These are phyloP conservation scores for Uronychia setigera DNA, from an alignment of 73 alveolate species.

Conservation along the genomic window DNA sequence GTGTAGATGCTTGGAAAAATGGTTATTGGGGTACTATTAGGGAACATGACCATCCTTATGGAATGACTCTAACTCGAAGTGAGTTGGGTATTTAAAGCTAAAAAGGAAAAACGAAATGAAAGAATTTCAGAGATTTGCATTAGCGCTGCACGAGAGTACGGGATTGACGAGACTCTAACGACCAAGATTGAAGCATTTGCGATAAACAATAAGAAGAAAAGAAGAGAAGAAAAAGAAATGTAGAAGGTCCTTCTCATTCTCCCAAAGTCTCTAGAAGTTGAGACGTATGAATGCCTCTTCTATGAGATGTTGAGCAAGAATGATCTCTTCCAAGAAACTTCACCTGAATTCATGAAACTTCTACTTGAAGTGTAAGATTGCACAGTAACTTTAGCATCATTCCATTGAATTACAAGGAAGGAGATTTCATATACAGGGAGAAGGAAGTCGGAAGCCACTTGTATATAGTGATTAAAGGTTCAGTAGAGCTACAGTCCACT, in stretches of 20 bases:
- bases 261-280: not conserved
- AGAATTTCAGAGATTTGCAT: not conserved
- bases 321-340: not conserved
- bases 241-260: not conserved
- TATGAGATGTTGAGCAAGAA: not conserved
- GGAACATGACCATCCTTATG: not conserved
- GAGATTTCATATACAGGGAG: not conserved
- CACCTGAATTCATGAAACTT: not conserved
- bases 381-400: not conserved
- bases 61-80: not conserved
- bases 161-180: not conserved
- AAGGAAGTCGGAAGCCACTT: not conserved
- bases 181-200: not conserved
- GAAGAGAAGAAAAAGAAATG: not conserved
- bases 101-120: not conserved
- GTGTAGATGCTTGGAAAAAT: not conserved
- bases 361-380: not conserved
- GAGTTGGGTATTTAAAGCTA: not conserved
- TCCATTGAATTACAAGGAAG: not conserved
- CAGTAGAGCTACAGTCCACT: not conserved
- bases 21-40: not conserved
- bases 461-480: not conserved
- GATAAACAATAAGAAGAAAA: not conserved
- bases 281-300: not conserved
- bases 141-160: not conserved